Conservation (phyloP, 345 rosid genomes). For the Moringa oleifera region DNA sequence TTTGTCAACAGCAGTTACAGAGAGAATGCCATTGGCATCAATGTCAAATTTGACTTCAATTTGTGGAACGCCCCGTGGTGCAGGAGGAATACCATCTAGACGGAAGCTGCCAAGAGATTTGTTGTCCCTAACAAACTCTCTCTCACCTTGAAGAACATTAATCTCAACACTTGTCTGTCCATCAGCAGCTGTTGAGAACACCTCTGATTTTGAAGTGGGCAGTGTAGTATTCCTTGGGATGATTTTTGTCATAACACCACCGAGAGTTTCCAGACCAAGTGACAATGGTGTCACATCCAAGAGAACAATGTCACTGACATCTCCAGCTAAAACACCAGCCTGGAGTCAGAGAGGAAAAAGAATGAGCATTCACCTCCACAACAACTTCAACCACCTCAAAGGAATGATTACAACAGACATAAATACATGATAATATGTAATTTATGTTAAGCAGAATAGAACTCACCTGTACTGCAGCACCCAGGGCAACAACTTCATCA, state of each 20-base stretch:
- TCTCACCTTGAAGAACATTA: constrained; percentile 93
- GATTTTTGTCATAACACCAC: constrained; percentile 97
- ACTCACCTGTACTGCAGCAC: constrained; percentile 96
- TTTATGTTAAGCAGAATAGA: not conserved
- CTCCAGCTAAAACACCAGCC: constrained; percentile 98
- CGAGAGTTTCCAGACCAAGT: constrained; percentile 89
- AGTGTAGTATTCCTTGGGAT: constrained; percentile 90
- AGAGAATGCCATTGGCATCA: constrained; percentile 92
- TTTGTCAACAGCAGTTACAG: constrained; percentile 81
- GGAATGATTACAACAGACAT: not conserved
- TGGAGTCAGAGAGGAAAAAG: constrained; percentile 9
- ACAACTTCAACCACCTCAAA: not conserved
- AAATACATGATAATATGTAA: not conserved
- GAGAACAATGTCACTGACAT: constrained; percentile 93
- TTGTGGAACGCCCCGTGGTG: constrained; percentile 94
- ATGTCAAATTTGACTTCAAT: constrained; percentile 91
- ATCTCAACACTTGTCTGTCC: constrained; percentile 99
- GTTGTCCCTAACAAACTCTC: constrained; percentile 96
- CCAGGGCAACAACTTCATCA: constrained; percentile 96
- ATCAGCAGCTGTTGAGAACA: constrained; percentile 97
- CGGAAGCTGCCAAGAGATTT: constrained; percentile 84
- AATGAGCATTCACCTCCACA: not conserved
- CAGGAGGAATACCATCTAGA: constrained; percentile 73
- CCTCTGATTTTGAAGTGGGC: constrained; percentile 97
- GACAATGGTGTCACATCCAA: constrained; percentile 88